Evolutionary conservation across 805 yeast species (phyloP), one percentile per base, ranked within the genome.

Genomic region (Candida argentea): DNA sequence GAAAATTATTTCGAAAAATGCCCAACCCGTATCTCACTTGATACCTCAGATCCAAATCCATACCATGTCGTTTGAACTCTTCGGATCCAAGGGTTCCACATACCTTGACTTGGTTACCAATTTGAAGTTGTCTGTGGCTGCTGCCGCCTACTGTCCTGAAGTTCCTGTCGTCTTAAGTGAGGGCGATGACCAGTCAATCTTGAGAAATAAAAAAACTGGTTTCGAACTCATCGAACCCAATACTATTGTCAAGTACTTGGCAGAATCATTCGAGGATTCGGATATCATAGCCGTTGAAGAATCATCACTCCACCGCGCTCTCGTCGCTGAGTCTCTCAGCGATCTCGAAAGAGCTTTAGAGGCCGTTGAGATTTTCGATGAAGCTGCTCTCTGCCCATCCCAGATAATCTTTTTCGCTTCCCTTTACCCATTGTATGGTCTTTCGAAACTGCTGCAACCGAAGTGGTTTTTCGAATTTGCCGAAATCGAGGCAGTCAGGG

Each of bases 161-260:
- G 22, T 29, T 14, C 36, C 40, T 21, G 36, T 50, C 10, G 42
- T 35, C 16, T 29, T 39, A 26, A 39, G 46, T 15, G 42, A 46
- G 29, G n/a, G n/a, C n/a, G 55, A 39, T 20, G 34, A 47, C 24
- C 37, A 39, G 4, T 38, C 53, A 26, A 40, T 31, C 14, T 55
- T 66, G 35, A 31, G 49, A 5, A 61, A 61, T 35, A 48, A 61
- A 21, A 50, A 52, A 5, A 24, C 47, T 14, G 51, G 53, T 2
- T 66, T 73, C 29, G 69, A 66, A 39, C 60, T 80, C 36, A 53
- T 62, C 32, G 84, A 79, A 49, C 62, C 83, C 13, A 76, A 79
- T 45, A 75, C 91, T 13, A 73, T 79, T 29, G 76, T 79, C 36
- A 73, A 75, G 48, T 80, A 73, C 43, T 54, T 76, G 36, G 58